Evolutionary conservation across 2,329 filamentous ascomycete genomes (phyloP), one percentile per base, ranked within the genome.

Genomic region (Lasiodiplodia hormozganensis): DNA sequence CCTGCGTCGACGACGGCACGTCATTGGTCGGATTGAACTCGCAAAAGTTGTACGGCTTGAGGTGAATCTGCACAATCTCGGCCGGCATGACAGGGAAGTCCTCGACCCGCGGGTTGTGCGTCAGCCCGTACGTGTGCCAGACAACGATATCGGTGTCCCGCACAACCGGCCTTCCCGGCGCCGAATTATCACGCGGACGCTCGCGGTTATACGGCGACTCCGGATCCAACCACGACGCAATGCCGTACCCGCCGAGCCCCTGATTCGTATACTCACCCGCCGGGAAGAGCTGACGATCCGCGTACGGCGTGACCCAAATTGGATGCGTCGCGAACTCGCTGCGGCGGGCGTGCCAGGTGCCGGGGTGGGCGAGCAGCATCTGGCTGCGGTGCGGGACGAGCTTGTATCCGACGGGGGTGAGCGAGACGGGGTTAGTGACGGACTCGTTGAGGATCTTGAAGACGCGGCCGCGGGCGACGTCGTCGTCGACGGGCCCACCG

Each of bases 21-120:
- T 87, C 85, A 62, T 87, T 81, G 3, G 82, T 82, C 0, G 85
- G 85, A 60, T 87, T 87, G 38, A 76, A 79, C 1, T 79, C 80
- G 70, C 87, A 87, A 79, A 87, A 87, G 71, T 87, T 84, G 12
- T 81, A 78, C 0, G 85, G 85, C 57, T 82, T 80, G 65, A 86
- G 77, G 25, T 82, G 77, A 4, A 86, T 71, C 70, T 82, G 79
- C 70, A 84, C 80, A 43, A 83, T 83, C 70, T 86, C 84, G 1
- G 79, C 76, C 0, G 84, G 84, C 81, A 76, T 69, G 2, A 79
- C 77, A 0, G 84, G 84, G 81, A 76, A 67, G 54, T 70, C 58
- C 52, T 69, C 62, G 1, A 81, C 77, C 18, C 84, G 71, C 7
- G 84, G 84, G 68, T 85, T 86, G 71, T 86, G 84, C 28, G 84